Conservation (phyloP, 2,329 filamentous ascomycete species). For the Elsinoe necatrix region DNA sequence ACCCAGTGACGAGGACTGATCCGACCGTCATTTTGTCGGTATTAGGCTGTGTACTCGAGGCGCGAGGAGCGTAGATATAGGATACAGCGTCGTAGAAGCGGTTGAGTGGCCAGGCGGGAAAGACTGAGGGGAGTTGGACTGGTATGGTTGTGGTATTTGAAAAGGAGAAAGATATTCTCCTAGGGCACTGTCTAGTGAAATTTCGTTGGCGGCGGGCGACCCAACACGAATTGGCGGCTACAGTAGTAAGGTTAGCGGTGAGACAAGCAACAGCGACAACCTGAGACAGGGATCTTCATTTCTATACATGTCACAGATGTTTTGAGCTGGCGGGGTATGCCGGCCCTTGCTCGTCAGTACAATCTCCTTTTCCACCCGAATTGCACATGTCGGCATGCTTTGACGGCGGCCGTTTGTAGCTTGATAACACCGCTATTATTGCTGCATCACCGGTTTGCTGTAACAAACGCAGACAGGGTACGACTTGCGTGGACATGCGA, state of each 20-base stretch:
- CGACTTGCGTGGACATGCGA: neutral
- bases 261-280: slow-evolving; percentile 11
- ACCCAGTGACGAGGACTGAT: slow-evolving; percentile 90
- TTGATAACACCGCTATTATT: slow-evolving; percentile 6
- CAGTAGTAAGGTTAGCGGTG: neutral
- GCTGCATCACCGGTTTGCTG: neutral
- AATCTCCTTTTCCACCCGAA: slow-evolving; percentile 13
- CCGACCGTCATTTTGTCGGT: slow-evolving; percentile 59
- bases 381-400: neutral
- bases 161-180: slow-evolving; percentile 8
- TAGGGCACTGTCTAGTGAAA: slow-evolving; percentile 5
- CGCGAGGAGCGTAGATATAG: neutral
- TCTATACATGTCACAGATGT: slow-evolving; percentile 14
- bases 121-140: neutral
- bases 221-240: slow-evolving; percentile 9
- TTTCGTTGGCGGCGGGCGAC: slow-evolving; percentile 5
- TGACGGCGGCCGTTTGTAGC: neutral
- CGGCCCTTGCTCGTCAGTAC: neutral
- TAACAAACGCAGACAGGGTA: neutral
- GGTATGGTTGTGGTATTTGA: neutral
- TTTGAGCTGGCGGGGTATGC: neutral
- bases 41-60: neutral
- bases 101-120: slow-evolving; percentile 5
- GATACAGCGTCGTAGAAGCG: neutral
- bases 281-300: slow-evolving; percentile 14